phyloP scores from a whole-genome alignment of 192 early-diverging fungal genomes.

The Coemansia sp. region DNA sequence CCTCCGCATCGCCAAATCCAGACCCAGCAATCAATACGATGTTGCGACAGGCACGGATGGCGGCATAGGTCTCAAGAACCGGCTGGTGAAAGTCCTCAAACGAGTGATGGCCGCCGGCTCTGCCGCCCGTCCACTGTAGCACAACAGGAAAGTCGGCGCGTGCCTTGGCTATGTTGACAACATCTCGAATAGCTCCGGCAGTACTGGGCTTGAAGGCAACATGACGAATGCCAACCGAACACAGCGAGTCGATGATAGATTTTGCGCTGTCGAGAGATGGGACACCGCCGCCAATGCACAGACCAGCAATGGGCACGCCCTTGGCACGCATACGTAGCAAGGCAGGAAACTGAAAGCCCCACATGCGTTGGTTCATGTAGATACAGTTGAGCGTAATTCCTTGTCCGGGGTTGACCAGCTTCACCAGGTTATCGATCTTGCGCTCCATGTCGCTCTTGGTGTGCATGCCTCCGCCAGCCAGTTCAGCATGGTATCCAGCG shows the following conservation, averaged over 20 bases:
- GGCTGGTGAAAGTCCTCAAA: slow-evolving; percentile 95
- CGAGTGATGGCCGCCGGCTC: slow-evolving; percentile 95
- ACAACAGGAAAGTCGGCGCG: slow-evolving; percentile 84
- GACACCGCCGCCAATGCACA: slow-evolving; percentile 92
- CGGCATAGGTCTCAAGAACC: slow-evolving; percentile 68
- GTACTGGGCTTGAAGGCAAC: slow-evolving; percentile 85
- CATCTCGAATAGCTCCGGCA: slow-evolving; percentile 74
- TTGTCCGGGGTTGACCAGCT: slow-evolving; percentile 71
- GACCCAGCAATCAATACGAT: slow-evolving; percentile 89
- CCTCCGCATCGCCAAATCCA: slow-evolving; percentile 86
- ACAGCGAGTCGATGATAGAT: slow-evolving; percentile 77
- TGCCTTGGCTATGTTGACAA: slow-evolving; percentile 84
- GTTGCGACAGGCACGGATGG: slow-evolving; percentile 77
- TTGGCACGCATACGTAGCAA: slow-evolving; percentile 78
- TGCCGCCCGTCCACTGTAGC: slow-evolving; percentile 96
- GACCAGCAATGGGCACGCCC: slow-evolving; percentile 88
- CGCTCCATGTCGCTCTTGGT: slow-evolving; percentile 67
- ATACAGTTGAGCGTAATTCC: slow-evolving; percentile 92
- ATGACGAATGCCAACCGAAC: slow-evolving; percentile 76
- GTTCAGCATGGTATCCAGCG: slow-evolving; percentile 88
- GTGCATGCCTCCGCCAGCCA: slow-evolving; percentile 91
- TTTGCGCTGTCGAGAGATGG: slow-evolving; percentile 81
- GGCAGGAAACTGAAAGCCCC: slow-evolving; percentile 80
- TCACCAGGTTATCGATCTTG: slow-evolving; percentile 76
- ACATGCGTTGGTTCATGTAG: slow-evolving; percentile 71